Evolutionary conservation across 2,329 filamentous ascomycete species (phyloP).

Genomic region (Botryotinia globosa): DNA sequence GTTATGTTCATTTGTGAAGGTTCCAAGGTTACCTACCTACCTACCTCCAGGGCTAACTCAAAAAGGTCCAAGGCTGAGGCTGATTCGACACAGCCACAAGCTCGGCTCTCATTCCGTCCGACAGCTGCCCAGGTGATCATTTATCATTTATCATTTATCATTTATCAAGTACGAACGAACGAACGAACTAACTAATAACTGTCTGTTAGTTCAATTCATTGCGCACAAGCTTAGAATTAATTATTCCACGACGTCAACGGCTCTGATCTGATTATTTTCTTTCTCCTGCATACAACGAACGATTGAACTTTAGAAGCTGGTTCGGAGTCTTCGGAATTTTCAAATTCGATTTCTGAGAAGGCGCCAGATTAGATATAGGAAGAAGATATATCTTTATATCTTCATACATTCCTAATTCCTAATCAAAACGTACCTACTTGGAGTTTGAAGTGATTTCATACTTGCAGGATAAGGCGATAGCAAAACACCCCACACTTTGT

Average conservation of each 20-base stretch:
- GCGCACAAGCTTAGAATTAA: background rate
- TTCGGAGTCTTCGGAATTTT: background rate
- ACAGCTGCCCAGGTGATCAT: constrained; percentile 1
- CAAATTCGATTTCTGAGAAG: background rate
- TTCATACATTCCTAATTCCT: background rate
- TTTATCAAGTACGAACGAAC: background rate
- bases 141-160: background rate
- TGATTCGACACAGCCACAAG: constrained; percentile 5
- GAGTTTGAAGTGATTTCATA: background rate
- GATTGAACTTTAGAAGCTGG: background rate
- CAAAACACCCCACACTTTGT: constrained; percentile 10
- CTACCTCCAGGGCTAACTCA: too few species aligned
- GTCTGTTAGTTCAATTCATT: background rate
- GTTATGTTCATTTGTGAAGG: background rate
- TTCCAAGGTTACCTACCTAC: too few species aligned
- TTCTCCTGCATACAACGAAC: background rate
- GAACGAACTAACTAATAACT: too few species aligned
- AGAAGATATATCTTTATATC: too few species aligned
- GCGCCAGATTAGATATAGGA: background rate
- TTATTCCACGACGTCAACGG: background rate
- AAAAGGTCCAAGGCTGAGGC: constrained; percentile 6
- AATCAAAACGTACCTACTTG: background rate
- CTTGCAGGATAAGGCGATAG: background rate
- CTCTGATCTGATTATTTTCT: background rate
- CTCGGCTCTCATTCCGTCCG: background rate